Evolutionary conservation across 202 grass and related monocot species (phyloP).

Genomic region (Tripidium arundinaceum): DNA sequence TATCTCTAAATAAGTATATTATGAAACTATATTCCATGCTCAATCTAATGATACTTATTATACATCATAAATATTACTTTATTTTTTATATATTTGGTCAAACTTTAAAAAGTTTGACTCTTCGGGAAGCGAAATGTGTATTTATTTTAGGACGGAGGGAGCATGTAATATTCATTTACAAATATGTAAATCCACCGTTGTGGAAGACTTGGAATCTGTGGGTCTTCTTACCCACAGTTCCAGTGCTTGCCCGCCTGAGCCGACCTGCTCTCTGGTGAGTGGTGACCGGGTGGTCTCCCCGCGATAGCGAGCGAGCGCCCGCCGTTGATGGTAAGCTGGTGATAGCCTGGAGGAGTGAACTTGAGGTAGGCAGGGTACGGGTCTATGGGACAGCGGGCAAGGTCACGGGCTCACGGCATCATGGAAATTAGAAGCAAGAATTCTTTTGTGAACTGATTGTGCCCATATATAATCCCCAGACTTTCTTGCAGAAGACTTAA

Average conservation of each 20-base stretch:
- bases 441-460: not conserved
- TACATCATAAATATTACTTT: no score
- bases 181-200: not conserved
- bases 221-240: not conserved
- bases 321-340: not conserved
- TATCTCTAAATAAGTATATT: no score
- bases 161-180: not conserved
- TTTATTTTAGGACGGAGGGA: no score
- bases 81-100: no score
- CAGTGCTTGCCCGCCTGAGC: not conserved
- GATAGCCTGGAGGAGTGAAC: not conserved
- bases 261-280: conserved; percentile 10
- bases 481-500: no score
- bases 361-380: not conserved
- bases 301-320: not conserved
- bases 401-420: not conserved
- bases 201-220: not conserved
- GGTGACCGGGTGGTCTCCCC: not conserved
- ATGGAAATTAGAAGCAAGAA: not conserved
- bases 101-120: no score
- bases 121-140: no score
- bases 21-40: no score
- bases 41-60: no score
- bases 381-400: not conserved
- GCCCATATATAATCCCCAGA: not conserved